phyloP scores from a whole-genome alignment of 1,139 yeast species.

The Wickerhamomyces sp. region DNA sequence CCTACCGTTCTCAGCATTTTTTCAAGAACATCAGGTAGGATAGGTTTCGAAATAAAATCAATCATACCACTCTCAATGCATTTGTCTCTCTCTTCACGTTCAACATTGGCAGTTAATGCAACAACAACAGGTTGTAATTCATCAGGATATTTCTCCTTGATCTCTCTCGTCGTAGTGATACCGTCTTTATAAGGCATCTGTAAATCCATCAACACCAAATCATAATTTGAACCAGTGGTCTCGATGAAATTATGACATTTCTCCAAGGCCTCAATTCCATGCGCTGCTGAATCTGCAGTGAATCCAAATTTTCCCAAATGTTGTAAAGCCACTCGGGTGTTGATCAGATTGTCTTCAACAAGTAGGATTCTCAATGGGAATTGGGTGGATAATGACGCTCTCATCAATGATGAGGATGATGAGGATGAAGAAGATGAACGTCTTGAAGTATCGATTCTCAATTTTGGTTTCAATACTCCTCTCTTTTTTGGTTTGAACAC shows the following conservation, averaged over 20 bases:
- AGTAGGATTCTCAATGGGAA: slow-evolving; percentile 61
- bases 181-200: slow-evolving; percentile 91
- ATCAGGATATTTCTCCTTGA: slow-evolving; percentile 49
- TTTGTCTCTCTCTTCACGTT: slow-evolving; percentile 46
- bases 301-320: slow-evolving; percentile 53
- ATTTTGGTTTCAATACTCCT: not conserved
- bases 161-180: slow-evolving; percentile 83
- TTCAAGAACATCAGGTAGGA: slow-evolving; percentile 42
- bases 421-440: not conserved
- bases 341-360: slow-evolving; percentile 92
- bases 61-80: slow-evolving; percentile 49
- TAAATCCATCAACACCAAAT: slow-evolving; percentile 84
- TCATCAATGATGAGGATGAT: slow-evolving; percentile 5
- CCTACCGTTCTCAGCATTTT: slow-evolving; percentile 22
- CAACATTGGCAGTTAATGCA: slow-evolving; percentile 55
- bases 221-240: slow-evolving; percentile 51
- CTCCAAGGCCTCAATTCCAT: slow-evolving; percentile 86
- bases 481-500: not conserved
- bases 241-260: slow-evolving; percentile 79
- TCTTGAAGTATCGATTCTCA: not conserved
- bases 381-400: slow-evolving; percentile 23
- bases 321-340: slow-evolving; percentile 74
- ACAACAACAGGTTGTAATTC: slow-evolving; percentile 36
- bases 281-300: slow-evolving; percentile 61
- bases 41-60: slow-evolving; percentile 53